A percentile compares a stretch with the other conserved stretches of the same genome.
Conservation (phyloP, 495 filamentous ascomycete genomes). For the Pyrenula aspistea region DNA sequence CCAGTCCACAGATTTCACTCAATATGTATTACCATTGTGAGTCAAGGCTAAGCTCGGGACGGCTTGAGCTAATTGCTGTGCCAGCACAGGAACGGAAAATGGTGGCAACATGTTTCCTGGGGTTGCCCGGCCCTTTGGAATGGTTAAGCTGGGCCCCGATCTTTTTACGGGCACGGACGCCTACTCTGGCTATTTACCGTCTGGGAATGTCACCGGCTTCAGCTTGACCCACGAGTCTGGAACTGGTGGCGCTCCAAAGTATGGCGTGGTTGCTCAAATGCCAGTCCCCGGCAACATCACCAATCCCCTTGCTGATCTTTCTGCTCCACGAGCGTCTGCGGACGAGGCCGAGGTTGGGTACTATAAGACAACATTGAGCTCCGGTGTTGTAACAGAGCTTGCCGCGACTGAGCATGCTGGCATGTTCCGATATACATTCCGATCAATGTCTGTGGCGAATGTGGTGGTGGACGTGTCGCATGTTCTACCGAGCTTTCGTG, state of each 20-base stretch:
- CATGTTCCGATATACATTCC: slow-evolving; percentile 50
- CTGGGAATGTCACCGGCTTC: slow-evolving; percentile 54
- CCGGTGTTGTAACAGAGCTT: slow-evolving; percentile 47
- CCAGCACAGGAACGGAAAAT: slow-evolving; percentile 17
- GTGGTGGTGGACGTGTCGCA: slow-evolving; percentile 63
- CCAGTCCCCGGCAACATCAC: slow-evolving; percentile 39
- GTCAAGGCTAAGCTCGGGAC: neutral
- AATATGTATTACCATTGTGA: slow-evolving; percentile 2
- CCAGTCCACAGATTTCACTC: neutral
- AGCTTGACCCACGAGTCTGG: slow-evolving; percentile 66
- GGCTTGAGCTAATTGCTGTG: neutral
- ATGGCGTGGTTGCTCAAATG: slow-evolving; percentile 56
- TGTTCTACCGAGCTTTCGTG: slow-evolving; percentile 50
- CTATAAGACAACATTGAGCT: slow-evolving; percentile 43
- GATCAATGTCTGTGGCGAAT: slow-evolving; percentile 12
- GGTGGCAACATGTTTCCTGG: slow-evolving; percentile 65
- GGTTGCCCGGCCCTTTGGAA: slow-evolving; percentile 50
- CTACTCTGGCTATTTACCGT: slow-evolving; percentile 52
- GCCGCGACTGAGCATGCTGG: slow-evolving; percentile 50
- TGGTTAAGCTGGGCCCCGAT: slow-evolving; percentile 64
- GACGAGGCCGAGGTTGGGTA: slow-evolving; percentile 51
- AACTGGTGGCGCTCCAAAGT: slow-evolving; percentile 65
- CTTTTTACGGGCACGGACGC: slow-evolving; percentile 36
- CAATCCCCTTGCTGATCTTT: slow-evolving; percentile 47
- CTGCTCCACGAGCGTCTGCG: slow-evolving; percentile 30